Evolutionary conservation across 1,284 basidiomycete species (phyloP), one percentile per base, ranked within the genome.

Genomic region (Naganishia liquefaciens): DNA sequence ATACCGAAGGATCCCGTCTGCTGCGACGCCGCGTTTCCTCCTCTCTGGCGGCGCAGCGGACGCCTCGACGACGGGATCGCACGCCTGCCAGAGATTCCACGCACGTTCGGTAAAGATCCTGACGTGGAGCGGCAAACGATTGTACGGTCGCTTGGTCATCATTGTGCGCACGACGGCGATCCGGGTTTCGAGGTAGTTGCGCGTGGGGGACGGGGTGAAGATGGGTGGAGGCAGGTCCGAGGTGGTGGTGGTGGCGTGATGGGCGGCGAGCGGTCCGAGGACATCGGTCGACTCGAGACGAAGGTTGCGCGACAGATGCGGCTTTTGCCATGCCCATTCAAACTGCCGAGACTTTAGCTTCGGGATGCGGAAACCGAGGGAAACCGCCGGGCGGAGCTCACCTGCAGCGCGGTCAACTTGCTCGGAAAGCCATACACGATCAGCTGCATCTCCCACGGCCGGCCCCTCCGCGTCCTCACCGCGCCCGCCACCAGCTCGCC

Each of bases 291-390:
- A 49, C 19, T 60, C 55, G 55, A 50, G 23, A 21, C 75, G 75
- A 23, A 83, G 71, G 68, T 81, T 81, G 2, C 83, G 73, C 0
- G 81, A 81, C 0, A 80, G 66, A 62, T 82, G 76, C 9, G 83
- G 83, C 65, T 92, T 87, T 73, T 93, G 90, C 91, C 91, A 94
- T 19, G 91, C 91, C 90, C 91, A 93, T 79, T 94, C 91, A 72
- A 93, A 93, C 78, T 92, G 27, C 5, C 30, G 13, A 11, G 9
- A 51, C 5, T 17, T 27, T 6, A 25, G 25, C 13, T 43, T 37
- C 19, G 5, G 49, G 27, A 28, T 28, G 30, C n/a, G 19, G 28
- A 51, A 40, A 5, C 5, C 13, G n/a, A 21, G 25, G 19, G 15
- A 15, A 49, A 49, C 10, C 33, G 3, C 6, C 33, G 13, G 33